Evolutionary conservation across 768 basidiomycete genomes (phyloP).

Genomic region (Hydnum rufescens): DNA sequence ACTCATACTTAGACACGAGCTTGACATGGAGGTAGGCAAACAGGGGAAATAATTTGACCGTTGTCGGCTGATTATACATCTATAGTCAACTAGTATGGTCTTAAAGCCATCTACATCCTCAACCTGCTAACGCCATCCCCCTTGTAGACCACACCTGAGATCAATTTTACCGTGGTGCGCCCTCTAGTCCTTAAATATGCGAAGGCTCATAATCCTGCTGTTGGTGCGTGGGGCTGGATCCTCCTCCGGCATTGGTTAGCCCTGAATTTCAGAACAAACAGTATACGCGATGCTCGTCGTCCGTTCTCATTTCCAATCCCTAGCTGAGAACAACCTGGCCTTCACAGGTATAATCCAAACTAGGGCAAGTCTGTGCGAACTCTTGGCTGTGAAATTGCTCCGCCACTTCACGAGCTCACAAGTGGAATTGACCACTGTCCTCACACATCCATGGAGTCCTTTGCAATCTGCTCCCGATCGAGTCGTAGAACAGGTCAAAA

Average conservation of each 20-base stretch:
- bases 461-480: constrained; percentile 53
- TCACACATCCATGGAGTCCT: constrained; percentile 73
- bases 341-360: constrained; percentile 51
- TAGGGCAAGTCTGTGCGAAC: constrained; percentile 66
- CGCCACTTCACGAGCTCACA: constrained; percentile 45
- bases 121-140: neutral
- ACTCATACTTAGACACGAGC: constrained; percentile 34
- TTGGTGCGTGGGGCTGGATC: constrained; percentile 4
- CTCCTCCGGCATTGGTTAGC: neutral
- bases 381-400: constrained; percentile 75
- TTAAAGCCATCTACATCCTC: neutral
- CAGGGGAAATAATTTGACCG: constrained; percentile 4
- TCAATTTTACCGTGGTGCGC: constrained; percentile 61
- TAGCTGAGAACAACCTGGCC: constrained; percentile 51
- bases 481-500: constrained; percentile 47
- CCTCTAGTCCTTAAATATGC: constrained; percentile 62
- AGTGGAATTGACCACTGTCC: constrained; percentile 56
- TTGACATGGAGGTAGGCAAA: constrained; percentile 59
- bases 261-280: neutral
- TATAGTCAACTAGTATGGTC: constrained; percentile 35
- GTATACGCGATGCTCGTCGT: constrained; percentile 64
- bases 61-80: constrained; percentile 3
- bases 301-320: constrained; percentile 55
- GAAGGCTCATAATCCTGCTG: constrained; percentile 49
- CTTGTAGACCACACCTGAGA: constrained; percentile 42